These are phyloP conservation scores for Aspergillus sojae DNA, from an alignment of 2,329 filamentous ascomycete species.

Conservation along the genomic window DNA sequence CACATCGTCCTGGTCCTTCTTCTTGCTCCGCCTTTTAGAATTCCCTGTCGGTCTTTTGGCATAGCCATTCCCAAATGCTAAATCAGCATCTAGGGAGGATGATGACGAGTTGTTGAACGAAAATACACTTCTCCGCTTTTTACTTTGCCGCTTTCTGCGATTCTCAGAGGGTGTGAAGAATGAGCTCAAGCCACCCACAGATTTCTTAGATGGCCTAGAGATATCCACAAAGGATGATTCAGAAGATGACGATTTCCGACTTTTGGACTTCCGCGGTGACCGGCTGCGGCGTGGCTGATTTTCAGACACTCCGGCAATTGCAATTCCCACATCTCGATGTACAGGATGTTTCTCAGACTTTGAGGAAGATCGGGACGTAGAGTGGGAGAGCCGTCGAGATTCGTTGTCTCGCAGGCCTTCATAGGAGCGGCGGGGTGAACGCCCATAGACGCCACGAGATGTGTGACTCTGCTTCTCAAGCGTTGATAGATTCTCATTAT, in stretches of 20 bases:
- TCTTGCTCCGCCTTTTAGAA: slow-evolving; percentile 33
- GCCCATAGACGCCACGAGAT: slow-evolving; percentile 44
- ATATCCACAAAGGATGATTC: slow-evolving; percentile 68
- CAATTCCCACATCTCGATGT: slow-evolving; percentile 43
- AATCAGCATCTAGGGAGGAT: slow-evolving; percentile 68
- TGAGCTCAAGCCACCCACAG: slow-evolving; percentile 56
- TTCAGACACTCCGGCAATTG: slow-evolving; percentile 32
- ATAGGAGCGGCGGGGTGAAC: slow-evolving; percentile 31
- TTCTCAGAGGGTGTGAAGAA: slow-evolving; percentile 67
- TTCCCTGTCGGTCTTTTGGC: slow-evolving; percentile 39
- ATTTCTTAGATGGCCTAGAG: slow-evolving; percentile 56
- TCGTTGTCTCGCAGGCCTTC: slow-evolving; percentile 28
- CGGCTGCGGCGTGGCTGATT: slow-evolving; percentile 35
- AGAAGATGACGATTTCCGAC: slow-evolving; percentile 51
- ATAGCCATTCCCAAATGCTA: slow-evolving; percentile 67
- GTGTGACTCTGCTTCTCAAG: slow-evolving; percentile 44
- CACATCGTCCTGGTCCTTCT: slow-evolving; percentile 37
- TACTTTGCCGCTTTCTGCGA: slow-evolving; percentile 50
- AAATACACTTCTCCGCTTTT: slow-evolving; percentile 55
- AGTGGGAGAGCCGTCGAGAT: slow-evolving; percentile 36
- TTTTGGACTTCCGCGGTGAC: slow-evolving; percentile 37
- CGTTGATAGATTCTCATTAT: slow-evolving; percentile 31
- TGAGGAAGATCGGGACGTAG: slow-evolving; percentile 45
- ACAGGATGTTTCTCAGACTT: slow-evolving; percentile 29
- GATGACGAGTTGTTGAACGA: slow-evolving; percentile 66